These are phyloP conservation scores for Penicillium crustosum DNA, from an alignment of 2,329 filamentous ascomycete genomes.

Conservation along the genomic window DNA sequence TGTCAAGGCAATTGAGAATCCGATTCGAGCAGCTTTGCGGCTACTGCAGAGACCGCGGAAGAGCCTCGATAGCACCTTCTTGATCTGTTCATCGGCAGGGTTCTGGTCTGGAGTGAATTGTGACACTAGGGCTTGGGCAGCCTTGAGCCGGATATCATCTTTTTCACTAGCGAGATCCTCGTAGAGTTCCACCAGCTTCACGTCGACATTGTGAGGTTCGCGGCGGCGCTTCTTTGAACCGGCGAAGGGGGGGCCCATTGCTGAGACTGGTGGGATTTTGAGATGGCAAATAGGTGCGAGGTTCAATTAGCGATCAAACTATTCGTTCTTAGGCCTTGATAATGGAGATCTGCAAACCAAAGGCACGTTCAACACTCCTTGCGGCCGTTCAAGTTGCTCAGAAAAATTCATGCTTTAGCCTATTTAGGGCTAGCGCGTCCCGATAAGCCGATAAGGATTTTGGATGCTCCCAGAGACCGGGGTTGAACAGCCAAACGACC, in stretches of 20 bases:
- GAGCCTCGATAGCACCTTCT: constrained; percentile 58
- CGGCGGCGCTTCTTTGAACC: constrained; percentile 45
- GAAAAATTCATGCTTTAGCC: constrained; percentile 20
- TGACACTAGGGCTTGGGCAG: constrained; percentile 45
- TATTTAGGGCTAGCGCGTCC: constrained; percentile 16
- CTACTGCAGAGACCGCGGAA: constrained; percentile 88
- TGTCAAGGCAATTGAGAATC: constrained; percentile 84
- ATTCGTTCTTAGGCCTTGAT: constrained; percentile 1
- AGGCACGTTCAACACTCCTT: constrained; percentile 14
- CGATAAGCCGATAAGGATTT: constrained; percentile 27
- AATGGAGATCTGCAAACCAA: constrained; percentile 4
- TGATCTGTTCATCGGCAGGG: constrained; percentile 42
- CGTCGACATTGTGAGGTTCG: constrained; percentile 44
- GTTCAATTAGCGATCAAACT: constrained; percentile 1
- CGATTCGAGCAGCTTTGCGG: constrained; percentile 81
- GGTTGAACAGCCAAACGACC: not conserved
- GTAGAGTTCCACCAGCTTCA: constrained; percentile 50
- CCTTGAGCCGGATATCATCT: constrained; percentile 48
- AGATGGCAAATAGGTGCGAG: constrained; percentile 1
- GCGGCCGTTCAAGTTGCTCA: constrained; percentile 11
- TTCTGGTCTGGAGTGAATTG: constrained; percentile 46
- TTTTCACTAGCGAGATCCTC: constrained; percentile 50
- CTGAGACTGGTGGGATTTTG: not conserved
- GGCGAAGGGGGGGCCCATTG: constrained; percentile 29
- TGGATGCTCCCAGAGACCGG: not conserved